Evolutionary conservation across 2,329 filamentous ascomycete species (phyloP).

Genomic region (Beauveria sp.): DNA sequence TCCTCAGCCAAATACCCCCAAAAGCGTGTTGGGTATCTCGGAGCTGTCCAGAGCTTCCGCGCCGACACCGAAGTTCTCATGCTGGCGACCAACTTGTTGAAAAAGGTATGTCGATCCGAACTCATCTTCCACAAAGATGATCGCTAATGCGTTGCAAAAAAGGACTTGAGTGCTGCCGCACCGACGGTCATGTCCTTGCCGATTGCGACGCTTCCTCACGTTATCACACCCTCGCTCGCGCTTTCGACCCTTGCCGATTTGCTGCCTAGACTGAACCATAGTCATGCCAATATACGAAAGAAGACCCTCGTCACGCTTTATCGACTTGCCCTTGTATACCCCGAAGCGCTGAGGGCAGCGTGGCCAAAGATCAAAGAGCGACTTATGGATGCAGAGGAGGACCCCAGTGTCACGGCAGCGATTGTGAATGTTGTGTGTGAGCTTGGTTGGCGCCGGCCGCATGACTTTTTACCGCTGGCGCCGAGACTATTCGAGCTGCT

Average conservation of each 20-base stretch:
- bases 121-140: not conserved
- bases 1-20: constrained; percentile 89
- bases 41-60: constrained; percentile 91
- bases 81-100: constrained; percentile 91
- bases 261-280: constrained; percentile 78
- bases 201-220: constrained; percentile 83
- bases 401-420: constrained; percentile 87
- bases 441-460: constrained; percentile 84
- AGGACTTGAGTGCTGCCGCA: constrained; percentile 67
- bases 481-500: constrained; percentile 87
- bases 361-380: constrained; percentile 98
- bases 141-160: not conserved
- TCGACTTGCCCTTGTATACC: constrained; percentile 88
- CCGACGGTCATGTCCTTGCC: constrained; percentile 77
- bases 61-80: constrained; percentile 95
- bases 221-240: constrained; percentile 87
- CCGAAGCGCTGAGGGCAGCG: constrained; percentile 81
- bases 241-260: constrained; percentile 83
- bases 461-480: constrained; percentile 87
- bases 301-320: constrained; percentile 96
- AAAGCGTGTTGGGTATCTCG: constrained; percentile 91
- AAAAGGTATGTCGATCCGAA: constrained; percentile 57
- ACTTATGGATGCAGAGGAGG: constrained; percentile 81
- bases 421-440: constrained; percentile 97
- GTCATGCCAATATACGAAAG: constrained; percentile 78